Evolutionary conservation across 257 asterid species (phyloP).

Genomic region (Nicotiana knightiana): DNA sequence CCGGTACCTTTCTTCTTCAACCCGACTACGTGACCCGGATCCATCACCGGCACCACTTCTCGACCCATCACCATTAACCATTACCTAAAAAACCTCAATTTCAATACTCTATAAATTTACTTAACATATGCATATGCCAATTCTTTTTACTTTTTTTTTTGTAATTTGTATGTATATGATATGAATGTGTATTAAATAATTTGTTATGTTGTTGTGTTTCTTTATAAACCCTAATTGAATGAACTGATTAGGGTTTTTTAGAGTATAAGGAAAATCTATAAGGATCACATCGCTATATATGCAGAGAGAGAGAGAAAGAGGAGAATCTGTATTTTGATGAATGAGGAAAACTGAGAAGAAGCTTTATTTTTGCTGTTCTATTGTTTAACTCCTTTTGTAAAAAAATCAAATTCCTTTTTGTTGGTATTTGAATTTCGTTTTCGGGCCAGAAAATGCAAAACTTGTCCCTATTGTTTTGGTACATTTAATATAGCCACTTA

Average conservation of each 20-base stretch:
- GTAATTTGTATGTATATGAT: neutral
- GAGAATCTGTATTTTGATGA: neutral
- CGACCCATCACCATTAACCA: slow-evolving; percentile 48
- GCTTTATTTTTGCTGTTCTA: neutral
- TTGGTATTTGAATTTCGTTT: neutral
- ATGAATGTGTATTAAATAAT: neutral
- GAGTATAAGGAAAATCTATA: neutral
- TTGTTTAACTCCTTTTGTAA: too few relatives aligned
- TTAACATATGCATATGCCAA: neutral
- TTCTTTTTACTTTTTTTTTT: too few relatives aligned
- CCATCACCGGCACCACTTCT: slow-evolving; percentile 51
- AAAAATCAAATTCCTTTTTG: neutral
- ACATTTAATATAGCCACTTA: too few relatives aligned
- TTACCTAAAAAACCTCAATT: slow-evolving; percentile 2
- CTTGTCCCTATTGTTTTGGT: too few relatives aligned
- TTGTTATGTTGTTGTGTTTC: neutral
- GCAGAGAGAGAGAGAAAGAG: neutral
- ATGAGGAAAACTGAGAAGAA: neutral
- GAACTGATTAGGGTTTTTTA: neutral
- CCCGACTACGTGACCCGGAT: slow-evolving; percentile 43
- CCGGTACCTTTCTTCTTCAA: slow-evolving; percentile 57
- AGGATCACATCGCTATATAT: neutral
- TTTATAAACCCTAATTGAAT: neutral
- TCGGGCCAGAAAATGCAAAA: too few relatives aligned
- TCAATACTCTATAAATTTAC: neutral